Percentiles rank a stretch among this genome's conserved stretches.
phyloP scores from a whole-genome alignment of 2,329 filamentous ascomycete species.

The Alternaria incomplexa region DNA sequence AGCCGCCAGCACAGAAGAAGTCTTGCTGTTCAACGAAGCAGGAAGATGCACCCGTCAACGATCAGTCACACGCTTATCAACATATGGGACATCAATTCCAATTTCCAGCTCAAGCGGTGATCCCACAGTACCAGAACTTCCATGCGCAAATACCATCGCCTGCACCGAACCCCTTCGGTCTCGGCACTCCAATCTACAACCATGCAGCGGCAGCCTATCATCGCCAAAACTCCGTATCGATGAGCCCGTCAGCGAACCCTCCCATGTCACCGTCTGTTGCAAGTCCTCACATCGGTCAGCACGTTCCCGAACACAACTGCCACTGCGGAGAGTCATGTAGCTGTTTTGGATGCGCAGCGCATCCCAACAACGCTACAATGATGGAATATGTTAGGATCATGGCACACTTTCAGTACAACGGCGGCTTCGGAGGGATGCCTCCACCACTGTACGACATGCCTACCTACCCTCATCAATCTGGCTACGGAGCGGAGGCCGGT shows the following conservation, averaged over 20 bases:
- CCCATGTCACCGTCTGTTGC: conserved; percentile 30
- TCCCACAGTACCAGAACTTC: conserved; percentile 27
- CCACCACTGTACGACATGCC: conserved; percentile 45
- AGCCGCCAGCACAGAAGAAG: conserved; percentile 22
- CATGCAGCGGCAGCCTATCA: conserved; percentile 40
- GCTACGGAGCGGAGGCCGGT: conserved; percentile 34
- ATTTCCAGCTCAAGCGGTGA: conserved; percentile 29
- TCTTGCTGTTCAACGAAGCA: conserved; percentile 41
- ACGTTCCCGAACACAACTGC: conserved; percentile 58
- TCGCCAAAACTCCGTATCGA: conserved; percentile 42
- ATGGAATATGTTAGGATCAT: conserved; percentile 57
- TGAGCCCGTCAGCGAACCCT: conserved; percentile 20
- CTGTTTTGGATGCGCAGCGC: conserved; percentile 71
- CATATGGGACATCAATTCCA: conserved; percentile 25
- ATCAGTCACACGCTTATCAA: conserved; percentile 13
- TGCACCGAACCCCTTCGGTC: conserved; percentile 31
- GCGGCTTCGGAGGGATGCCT: conserved; percentile 38
- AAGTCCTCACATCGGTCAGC: conserved; percentile 37
- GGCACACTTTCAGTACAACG: conserved; percentile 45
- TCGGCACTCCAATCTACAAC: conserved; percentile 44
- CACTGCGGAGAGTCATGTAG: conserved; percentile 70
- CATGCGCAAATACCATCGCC: conserved; percentile 19
- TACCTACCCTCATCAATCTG: conserved; percentile 42
- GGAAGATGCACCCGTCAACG: conserved; percentile 2
- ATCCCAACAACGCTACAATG: conserved; percentile 71